These are phyloP conservation scores for Thyridium curvatum DNA, from an alignment of 2,329 filamentous ascomycete genomes.

Conservation along the genomic window DNA sequence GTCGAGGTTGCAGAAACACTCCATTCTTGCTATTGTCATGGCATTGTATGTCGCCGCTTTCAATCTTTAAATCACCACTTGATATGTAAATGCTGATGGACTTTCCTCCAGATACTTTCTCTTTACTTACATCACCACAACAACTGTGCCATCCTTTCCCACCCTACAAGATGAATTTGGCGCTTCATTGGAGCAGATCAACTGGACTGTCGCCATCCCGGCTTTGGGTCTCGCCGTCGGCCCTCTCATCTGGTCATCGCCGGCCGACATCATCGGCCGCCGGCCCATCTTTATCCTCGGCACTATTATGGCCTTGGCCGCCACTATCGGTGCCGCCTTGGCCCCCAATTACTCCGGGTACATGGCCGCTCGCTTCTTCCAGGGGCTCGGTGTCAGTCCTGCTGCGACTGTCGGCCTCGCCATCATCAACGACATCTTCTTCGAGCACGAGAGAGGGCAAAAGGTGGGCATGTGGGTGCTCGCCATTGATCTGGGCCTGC, in stretches of 20 bases:
- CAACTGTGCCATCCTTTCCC: conserved; percentile 46
- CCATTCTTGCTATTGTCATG: conserved; percentile 2
- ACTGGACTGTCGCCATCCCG: conserved; percentile 49
- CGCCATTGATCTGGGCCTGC: conserved; percentile 44
- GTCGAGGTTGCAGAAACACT: neutral
- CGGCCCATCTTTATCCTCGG: conserved; percentile 40
- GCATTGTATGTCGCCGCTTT: neutral
- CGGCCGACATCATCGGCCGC: conserved; percentile 44
- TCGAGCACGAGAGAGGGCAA: conserved; percentile 47
- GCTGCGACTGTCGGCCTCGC: conserved; percentile 48
- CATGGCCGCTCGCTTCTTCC: conserved; percentile 53
- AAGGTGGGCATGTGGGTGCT: conserved; percentile 52
- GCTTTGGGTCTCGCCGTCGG: conserved; percentile 42
- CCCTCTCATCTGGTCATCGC: conserved; percentile 41
- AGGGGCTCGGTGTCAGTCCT: conserved; percentile 48
- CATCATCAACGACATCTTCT: conserved; percentile 49
- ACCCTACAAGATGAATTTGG: conserved; percentile 39
- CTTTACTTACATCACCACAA: conserved; percentile 53
- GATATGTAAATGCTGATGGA: neutral
- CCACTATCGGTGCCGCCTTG: conserved; percentile 24
- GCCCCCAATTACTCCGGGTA: conserved; percentile 37
- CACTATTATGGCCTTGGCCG: conserved; percentile 22
- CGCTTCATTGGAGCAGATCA: conserved; percentile 38
- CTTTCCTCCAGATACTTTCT: conserved; percentile 23
- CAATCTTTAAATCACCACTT: neutral